Evolutionary conservation across 1,284 basidiomycete genomes (phyloP), one percentile per base, ranked within the genome.

Genomic region (Neonothopanus nambi): DNA sequence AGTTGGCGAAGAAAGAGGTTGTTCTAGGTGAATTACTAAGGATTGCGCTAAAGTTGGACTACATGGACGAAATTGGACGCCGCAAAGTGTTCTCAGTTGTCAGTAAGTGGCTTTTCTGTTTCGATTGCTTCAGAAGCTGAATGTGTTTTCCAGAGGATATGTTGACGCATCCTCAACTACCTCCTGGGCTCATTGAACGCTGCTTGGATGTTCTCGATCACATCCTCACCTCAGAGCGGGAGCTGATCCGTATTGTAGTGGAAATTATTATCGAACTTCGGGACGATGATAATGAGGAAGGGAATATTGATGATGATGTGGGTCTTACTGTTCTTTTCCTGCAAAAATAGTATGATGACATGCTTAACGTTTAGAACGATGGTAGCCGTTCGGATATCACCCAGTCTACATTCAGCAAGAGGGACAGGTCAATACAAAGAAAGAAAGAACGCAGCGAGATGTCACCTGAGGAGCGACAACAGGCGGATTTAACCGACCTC

Each of bases 51-150:
- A 87, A 89, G 56, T 76, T 95, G 41, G 96, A 98, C 70, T 98
- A 95, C 62, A 87, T 85, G 26, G 97, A 99, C 70, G 95, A 99
- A 70, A 94, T 95, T 63, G 95, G 97, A 8, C 72, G 96, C 54
- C 76, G 95, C 56, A 95, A 94, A 72, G 91, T 97, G 78, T 96
- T 96, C 65, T 81, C 85, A 52, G 84, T 96, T 36, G 84, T 94
- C 58, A 84, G 91, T 88, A 65, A 70, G 87, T 84, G n/a, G 8
- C 24, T 15, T 38, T 18, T 46, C 17, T 9, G 12, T 18, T 17
- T 3, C 8, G 51, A 15, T 11, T 20, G 40, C 42, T 28, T n/a
- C n/a, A n/a, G n/a, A n/a, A 30, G n/a, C n/a, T n/a, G n/a, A 17
- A 35, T 42, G 42, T 42, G 38, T 37, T 24, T 44, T 44, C 44